Percentiles rank a stretch among this genome's conserved stretches.
phyloP scores from a whole-genome alignment of 495 filamentous ascomycete species.

The Lasiosphaeriaceae sp. region DNA sequence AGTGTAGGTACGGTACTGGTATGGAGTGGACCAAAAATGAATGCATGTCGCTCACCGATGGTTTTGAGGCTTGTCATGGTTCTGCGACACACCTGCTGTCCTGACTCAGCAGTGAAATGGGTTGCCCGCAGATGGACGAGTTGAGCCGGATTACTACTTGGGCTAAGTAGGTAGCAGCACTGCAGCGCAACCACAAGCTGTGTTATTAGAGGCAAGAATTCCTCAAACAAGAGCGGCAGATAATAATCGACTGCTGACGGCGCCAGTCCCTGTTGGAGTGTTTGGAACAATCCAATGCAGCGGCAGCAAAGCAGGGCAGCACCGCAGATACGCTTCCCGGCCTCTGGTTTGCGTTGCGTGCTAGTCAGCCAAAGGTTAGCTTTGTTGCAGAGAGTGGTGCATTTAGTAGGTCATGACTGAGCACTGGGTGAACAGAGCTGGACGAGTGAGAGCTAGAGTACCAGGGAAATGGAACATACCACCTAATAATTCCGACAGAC shows the following conservation, averaged over 20 bases:
- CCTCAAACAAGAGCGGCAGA: neutral
- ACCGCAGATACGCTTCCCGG: no score
- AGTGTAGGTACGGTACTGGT: neutral
- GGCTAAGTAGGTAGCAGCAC: neutral
- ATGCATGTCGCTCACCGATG: constrained; percentile 18
- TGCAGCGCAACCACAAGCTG: neutral
- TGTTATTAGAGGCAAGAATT: neutral
- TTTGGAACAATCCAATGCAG: no score
- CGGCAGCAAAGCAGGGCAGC: no score
- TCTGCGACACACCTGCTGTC: constrained; percentile 5
- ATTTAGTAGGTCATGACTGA: neutral
- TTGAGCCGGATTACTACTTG: neutral
- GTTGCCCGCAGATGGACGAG: neutral
- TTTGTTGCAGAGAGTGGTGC: neutral
- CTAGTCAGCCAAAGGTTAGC: neutral
- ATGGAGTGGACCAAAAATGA: neutral
- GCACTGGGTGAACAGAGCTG: neutral
- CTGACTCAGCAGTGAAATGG: constrained; percentile 22
- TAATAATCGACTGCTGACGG: neutral
- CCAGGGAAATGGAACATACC: neutral
- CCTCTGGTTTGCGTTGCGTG: no score
- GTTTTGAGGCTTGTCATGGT: constrained; percentile 15
- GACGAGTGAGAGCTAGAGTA: neutral
- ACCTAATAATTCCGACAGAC: neutral
- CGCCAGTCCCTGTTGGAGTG: no score